phyloP scores from a whole-genome alignment of 208 protist species.

The Trypanosoma scelopori region DNA sequence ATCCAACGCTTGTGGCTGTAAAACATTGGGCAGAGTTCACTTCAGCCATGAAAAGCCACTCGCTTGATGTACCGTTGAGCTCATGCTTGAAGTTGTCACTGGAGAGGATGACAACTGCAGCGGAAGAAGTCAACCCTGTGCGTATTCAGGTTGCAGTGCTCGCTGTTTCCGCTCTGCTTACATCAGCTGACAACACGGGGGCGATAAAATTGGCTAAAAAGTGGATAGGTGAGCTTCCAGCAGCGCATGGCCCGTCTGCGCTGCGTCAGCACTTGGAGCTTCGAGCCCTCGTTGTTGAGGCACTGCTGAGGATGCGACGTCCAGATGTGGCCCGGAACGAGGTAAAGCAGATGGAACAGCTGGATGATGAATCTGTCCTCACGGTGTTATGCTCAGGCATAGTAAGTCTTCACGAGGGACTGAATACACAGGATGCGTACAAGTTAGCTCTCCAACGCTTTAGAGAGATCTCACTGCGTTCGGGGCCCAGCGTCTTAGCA shows the following conservation, averaged over 20 bases:
- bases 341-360: conserved; percentile 75
- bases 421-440: conserved; percentile 29
- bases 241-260: conserved; percentile 24
- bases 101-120: conserved; percentile 31
- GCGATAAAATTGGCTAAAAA: conserved; percentile 56
- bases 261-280: conserved; percentile 55
- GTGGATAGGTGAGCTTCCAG: conserved; percentile 54
- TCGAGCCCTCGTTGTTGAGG: conserved; percentile 59
- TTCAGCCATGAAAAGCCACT: conserved; percentile 21
- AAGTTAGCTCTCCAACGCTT: conserved; percentile 61
- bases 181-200: conserved; percentile 35
- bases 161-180: conserved; percentile 50
- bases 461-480: conserved; percentile 74
- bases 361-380: conserved; percentile 79
- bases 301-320: conserved; percentile 69
- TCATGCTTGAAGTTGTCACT: conserved; percentile 23
- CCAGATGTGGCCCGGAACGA: conserved; percentile 69
- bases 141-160: conserved; percentile 46
- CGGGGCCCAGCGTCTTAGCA: conserved; percentile 61
- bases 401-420: conserved; percentile 58
- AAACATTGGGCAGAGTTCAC: conserved; percentile 55
- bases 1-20: conserved; percentile 57
- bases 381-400: conserved; percentile 71
- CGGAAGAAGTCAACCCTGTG: conserved; percentile 30
- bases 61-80: conserved; percentile 1